Evolutionary conservation across 257 asterid species (phyloP).

Genomic region (Knoxia roxburghii): DNA sequence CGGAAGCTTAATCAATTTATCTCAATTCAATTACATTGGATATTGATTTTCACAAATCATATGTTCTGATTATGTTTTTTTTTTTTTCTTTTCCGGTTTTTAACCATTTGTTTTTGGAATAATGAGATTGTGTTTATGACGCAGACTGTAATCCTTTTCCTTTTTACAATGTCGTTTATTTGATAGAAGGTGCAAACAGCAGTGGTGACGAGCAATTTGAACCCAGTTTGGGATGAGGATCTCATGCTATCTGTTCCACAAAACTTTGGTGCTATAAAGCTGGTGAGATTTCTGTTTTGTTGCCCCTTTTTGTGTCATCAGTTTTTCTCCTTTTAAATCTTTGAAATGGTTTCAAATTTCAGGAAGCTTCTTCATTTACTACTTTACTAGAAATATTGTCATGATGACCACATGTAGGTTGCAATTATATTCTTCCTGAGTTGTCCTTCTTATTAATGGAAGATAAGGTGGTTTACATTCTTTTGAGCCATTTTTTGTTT

Average conservation of each 20-base stretch:
- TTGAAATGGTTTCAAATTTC: background rate
- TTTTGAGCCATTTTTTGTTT: background rate
- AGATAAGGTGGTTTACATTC: background rate
- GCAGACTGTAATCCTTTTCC: background rate
- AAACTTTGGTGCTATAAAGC: conserved; percentile 60
- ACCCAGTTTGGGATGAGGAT: conserved; percentile 94
- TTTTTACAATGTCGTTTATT: conserved; percentile 13
- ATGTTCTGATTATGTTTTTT: background rate
- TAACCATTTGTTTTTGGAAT: background rate
- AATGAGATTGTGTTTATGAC: background rate
- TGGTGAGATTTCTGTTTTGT: conserved; percentile 42
- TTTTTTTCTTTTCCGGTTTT: background rate
- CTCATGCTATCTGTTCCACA: conserved; percentile 95
- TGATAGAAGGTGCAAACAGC: conserved; percentile 74
- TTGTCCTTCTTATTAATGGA: background rate
- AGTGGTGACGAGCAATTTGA: conserved; percentile 71
- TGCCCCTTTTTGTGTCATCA: background rate
- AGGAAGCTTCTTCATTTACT: background rate
- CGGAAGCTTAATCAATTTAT: no score
- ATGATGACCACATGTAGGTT: background rate
- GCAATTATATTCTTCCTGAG: background rate
- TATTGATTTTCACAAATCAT: background rate
- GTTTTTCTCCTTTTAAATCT: background rate
- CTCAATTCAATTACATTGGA: background rate
- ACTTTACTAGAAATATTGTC: background rate